Percentiles rank a stretch among this genome's conserved stretches.
Conservation (phyloP, 768 basidiomycete genomes). For the Chalciporus pseudorubinellus region DNA sequence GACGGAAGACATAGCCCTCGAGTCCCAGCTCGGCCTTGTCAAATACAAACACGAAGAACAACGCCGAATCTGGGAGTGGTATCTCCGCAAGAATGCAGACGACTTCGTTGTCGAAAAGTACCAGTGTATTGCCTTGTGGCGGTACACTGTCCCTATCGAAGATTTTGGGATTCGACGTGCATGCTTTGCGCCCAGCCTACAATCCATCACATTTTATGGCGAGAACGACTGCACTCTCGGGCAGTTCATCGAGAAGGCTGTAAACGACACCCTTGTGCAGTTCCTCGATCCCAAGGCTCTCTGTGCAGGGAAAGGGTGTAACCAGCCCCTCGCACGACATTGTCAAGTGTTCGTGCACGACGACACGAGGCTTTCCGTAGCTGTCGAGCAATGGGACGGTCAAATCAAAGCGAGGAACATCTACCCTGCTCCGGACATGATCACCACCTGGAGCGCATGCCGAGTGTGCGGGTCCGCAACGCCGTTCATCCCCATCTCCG, state of each 20-base stretch:
- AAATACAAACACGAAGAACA: slow-evolving; percentile 86
- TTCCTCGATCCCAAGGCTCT: slow-evolving; percentile 72
- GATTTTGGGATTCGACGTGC: slow-evolving; percentile 67
- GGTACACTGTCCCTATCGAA: slow-evolving; percentile 73
- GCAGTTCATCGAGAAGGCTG: slow-evolving; percentile 84
- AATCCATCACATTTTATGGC: slow-evolving; percentile 85
- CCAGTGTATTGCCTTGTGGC: slow-evolving; percentile 80
- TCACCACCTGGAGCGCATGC: slow-evolving; percentile 92
- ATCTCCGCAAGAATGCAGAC: slow-evolving; percentile 79
- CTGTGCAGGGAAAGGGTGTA: slow-evolving; percentile 83
- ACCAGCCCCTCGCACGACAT: slow-evolving; percentile 77
- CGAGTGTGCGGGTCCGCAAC: slow-evolving; percentile 74
- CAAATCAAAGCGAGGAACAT: slow-evolving; percentile 60
- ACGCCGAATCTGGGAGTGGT: slow-evolving; percentile 94
- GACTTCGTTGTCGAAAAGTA: slow-evolving; percentile 92
- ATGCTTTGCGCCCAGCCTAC: slow-evolving; percentile 73
- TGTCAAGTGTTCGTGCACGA: slow-evolving; percentile 92
- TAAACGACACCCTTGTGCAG: slow-evolving; percentile 63
- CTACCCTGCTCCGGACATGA: slow-evolving; percentile 65
- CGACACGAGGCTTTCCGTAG: slow-evolving; percentile 75
- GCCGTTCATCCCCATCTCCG: slow-evolving; percentile 84
- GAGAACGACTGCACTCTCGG: slow-evolving; percentile 91
- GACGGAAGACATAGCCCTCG: slow-evolving; percentile 64
- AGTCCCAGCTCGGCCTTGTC: slow-evolving; percentile 67
- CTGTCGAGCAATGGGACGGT: slow-evolving; percentile 86